Evolutionary conservation across 106 monocot species (phyloP), one percentile per base, ranked within the genome.

Genomic region (Chionographis japonica): DNA sequence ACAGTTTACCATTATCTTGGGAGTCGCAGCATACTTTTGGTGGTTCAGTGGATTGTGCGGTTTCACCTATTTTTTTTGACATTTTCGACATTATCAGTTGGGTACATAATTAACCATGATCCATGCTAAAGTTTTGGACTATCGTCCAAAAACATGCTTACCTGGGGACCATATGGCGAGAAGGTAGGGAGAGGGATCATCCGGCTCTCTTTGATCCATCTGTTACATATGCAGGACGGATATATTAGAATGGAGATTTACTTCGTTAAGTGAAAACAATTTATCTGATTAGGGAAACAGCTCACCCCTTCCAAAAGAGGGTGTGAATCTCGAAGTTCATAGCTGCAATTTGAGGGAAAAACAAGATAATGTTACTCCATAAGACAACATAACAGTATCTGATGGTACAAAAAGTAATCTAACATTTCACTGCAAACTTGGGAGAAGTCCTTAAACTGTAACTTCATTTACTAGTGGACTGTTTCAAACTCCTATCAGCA

Each of bases 141-240:
- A 17, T 19, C 18, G 20, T 41, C 2, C 53, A 19, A 18, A 36
- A 20, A 38, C 19, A 8, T 15, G 46, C 76, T 71, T 83, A 69
- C 87, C 88, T 84, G 84, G 81, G 40, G 73, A 76, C 88, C 88
- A 88, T 64, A 88, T 88, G 10, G 88, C 77, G 40, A 88, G 79
- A 69, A 88, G 84, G 51, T 88, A 88, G 1, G 84, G 72, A 51
- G 54, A 65, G 8, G 88, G 88, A 79, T 88, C 88, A 74, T 88
- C 84, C 40, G 71, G 75, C 50, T 88, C 84, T 66, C 88, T 73
- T 58, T 58, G 63, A 16, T 88, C 84, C 56, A 73, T 35, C 88
- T 88, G 62, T 54, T 69, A 56, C 66, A 54, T 61, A 35, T 63
- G n/a, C 12, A 54, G 43, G 8, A 51, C 13, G 53, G 3, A 52